Percentiles rank a stretch among this genome's conserved stretches.
Conservation (phyloP, 2,329 filamentous ascomycete genomes). For the Claviceps africana region DNA sequence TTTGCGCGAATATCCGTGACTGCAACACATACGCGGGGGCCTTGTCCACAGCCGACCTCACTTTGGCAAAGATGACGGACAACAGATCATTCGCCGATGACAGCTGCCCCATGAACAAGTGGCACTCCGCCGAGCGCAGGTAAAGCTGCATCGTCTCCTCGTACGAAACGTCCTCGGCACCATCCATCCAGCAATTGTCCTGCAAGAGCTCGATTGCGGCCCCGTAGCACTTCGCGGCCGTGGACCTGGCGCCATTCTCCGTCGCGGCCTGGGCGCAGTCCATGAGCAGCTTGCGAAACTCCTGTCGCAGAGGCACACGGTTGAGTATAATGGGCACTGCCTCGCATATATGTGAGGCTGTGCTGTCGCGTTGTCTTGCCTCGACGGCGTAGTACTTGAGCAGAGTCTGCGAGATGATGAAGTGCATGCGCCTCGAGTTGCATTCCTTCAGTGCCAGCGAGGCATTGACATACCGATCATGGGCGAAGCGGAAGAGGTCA, state of each 20-base stretch:
- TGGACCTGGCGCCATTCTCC: conserved; percentile 70
- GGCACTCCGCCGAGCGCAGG: conserved; percentile 68
- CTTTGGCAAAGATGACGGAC: conserved; percentile 53
- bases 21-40: conserved; percentile 73
- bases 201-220: conserved; percentile 69
- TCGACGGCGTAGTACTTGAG: conserved; percentile 55
- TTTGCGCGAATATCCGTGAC: conserved; percentile 62
- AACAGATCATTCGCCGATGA: conserved; percentile 55
- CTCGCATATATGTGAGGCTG: conserved; percentile 69
- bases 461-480: conserved; percentile 75
- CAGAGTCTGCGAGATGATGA: conserved; percentile 69
- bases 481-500: conserved; percentile 74
- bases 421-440: conserved; percentile 71
- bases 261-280: conserved; percentile 65
- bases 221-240: conserved; percentile 69
- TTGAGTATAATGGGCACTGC: conserved; percentile 61
- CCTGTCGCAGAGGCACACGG: conserved; percentile 42
- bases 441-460: conserved; percentile 56
- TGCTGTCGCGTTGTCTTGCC: conserved; percentile 51
- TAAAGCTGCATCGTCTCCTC: conserved; percentile 73
- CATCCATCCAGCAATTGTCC: conserved; percentile 60
- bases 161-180: conserved; percentile 59
- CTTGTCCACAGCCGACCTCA: conserved; percentile 61
- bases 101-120: conserved; percentile 63
- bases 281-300: conserved; percentile 63